phyloP scores from a whole-genome alignment of 2,329 filamentous ascomycete species.

The Pseudogymnoascus pannorum region DNA sequence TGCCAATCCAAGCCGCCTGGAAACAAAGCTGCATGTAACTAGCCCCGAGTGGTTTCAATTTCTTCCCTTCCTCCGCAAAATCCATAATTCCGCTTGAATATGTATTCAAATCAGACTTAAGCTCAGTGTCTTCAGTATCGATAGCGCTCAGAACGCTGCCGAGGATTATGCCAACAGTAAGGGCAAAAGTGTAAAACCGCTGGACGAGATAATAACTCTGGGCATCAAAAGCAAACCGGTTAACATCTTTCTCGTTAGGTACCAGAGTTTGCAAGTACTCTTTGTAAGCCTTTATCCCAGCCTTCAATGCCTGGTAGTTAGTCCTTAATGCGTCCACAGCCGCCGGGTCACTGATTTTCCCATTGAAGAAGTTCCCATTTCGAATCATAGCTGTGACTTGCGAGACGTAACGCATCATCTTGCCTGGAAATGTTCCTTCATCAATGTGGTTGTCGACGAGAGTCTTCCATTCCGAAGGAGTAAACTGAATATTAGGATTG shows the following conservation, averaged over 20 bases:
- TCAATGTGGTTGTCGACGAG: constrained; percentile 29
- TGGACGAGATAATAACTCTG: constrained; percentile 1
- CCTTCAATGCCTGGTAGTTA: neutral
- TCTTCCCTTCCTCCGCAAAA: constrained; percentile 23
- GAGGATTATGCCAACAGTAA: constrained; percentile 28
- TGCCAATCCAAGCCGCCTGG: constrained; percentile 22
- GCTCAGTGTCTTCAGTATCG: constrained; percentile 17
- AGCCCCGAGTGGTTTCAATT: constrained; percentile 29
- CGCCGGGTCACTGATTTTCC: neutral
- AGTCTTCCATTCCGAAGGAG: constrained; percentile 28
- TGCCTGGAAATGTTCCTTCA: constrained; percentile 23
- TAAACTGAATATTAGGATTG: constrained; percentile 29
- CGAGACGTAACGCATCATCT: constrained; percentile 28
- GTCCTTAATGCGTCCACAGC: neutral
- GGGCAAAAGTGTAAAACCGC: constrained; percentile 28
- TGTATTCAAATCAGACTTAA: constrained; percentile 17
- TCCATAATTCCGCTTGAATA: constrained; percentile 25
- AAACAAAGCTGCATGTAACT: constrained; percentile 27
- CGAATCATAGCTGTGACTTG: constrained; percentile 27
- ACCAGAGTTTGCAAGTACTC: neutral
- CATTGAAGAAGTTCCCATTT: constrained; percentile 19
- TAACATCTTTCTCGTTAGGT: neutral
- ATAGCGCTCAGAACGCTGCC: constrained; percentile 29
- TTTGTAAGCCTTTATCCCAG: neutral
- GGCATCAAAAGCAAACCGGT: neutral